phyloP scores from a whole-genome alignment of 306 rosid species.

The Fragaria vesca region DNA sequence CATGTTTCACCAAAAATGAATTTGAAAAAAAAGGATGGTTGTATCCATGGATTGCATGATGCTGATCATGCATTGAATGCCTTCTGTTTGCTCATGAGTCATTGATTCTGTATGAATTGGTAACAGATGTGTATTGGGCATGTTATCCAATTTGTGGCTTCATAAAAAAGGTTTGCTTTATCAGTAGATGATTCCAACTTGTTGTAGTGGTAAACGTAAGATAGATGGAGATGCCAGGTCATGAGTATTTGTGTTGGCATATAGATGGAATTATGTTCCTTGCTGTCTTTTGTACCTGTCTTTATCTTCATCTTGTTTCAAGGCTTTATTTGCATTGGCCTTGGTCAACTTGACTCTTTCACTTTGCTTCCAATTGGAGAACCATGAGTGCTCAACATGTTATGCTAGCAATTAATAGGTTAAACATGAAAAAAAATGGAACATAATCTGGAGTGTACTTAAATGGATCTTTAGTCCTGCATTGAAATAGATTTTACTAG shows the following conservation, averaged over 20 bases:
- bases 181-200: slow-evolving; percentile 1
- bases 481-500: background rate
- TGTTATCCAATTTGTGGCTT: background rate
- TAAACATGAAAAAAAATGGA: background rate
- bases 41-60: background rate
- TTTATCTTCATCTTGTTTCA: slow-evolving; percentile 8
- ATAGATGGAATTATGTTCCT: background rate
- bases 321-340: background rate
- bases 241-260: background rate
- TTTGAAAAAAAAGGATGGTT: background rate
- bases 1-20: background rate
- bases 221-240: slow-evolving; percentile 1
- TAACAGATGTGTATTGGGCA: background rate
- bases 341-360: background rate
- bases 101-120: background rate
- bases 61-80: slow-evolving; percentile 10
- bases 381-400: slow-evolving; percentile 2
- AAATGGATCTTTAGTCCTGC: background rate
- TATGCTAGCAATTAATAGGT: background rate
- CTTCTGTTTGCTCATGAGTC: background rate
- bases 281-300: background rate
- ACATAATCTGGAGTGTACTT: background rate
- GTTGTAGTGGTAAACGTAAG: background rate
- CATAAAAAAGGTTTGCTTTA: slow-evolving; percentile 7
- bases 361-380: slow-evolving; percentile 3